Percentiles rank a stretch among this genome's conserved stretches.
phyloP scores from a whole-genome alignment of 2,329 filamentous ascomycete genomes.

The Colletotrichum graminicola region DNA sequence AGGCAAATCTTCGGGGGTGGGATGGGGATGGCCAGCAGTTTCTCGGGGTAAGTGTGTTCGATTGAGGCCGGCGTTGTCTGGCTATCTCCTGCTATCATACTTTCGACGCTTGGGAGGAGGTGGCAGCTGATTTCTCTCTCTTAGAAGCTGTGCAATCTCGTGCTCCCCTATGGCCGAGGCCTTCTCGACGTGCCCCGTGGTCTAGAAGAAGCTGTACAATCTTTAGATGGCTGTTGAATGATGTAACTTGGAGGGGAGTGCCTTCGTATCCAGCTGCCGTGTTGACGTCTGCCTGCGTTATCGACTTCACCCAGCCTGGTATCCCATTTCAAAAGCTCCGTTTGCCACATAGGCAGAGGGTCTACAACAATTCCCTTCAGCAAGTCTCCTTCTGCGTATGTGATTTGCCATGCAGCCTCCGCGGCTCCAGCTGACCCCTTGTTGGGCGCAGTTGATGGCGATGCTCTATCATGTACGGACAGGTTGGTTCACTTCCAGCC shows the following conservation, averaged over 20 bases:
- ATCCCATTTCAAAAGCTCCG: background rate
- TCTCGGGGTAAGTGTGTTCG: background rate
- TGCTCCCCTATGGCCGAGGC: too few relatives aligned
- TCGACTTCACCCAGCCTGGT: background rate
- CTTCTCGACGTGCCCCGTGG: fast-evolving
- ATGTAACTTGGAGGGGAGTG: slow-evolving; percentile 19
- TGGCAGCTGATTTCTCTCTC: background rate
- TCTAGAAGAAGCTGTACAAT: too few relatives aligned
- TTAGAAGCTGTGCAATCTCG: background rate
- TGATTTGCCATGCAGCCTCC: background rate
- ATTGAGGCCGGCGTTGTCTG: background rate
- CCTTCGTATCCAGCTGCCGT: background rate
- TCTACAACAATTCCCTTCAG: background rate
- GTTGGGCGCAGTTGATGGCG: background rate
- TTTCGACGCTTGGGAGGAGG: too few relatives aligned
- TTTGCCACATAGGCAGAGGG: background rate
- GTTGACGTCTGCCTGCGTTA: background rate
- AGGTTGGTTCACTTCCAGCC: too few relatives aligned
- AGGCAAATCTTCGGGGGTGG: background rate
- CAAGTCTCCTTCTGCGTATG: background rate
- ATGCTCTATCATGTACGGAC: too few relatives aligned
- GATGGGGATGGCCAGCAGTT: background rate
- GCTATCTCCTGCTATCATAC: background rate
- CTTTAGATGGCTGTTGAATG: background rate
- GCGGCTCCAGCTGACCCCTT: background rate